Percentiles rank a stretch among this genome's conserved stretches.
These are phyloP conservation scores for Cnidoscolus chayamansa DNA, from an alignment of 441 rosid species.

Conservation along the genomic window DNA sequence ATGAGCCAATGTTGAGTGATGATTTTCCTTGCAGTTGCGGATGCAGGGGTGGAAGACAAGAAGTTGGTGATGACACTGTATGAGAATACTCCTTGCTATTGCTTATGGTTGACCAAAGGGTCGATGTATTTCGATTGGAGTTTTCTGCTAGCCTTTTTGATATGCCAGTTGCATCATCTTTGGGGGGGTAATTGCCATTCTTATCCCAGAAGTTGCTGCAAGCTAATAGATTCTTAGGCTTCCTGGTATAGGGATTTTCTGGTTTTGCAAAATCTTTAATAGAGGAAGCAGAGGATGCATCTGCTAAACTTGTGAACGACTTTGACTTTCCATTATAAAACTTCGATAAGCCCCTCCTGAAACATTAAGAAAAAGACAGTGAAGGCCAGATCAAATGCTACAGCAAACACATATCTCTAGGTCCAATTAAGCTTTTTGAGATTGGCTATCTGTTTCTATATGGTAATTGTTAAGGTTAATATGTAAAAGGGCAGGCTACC, in stretches of 20 bases:
- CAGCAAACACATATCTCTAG: not conserved
- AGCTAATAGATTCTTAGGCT: constrained; percentile 35
- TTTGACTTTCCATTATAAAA: constrained; percentile 50
- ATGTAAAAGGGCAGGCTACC: not conserved
- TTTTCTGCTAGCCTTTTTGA: constrained; percentile 20
- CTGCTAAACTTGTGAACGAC: constrained; percentile 51
- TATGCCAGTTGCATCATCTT: constrained; percentile 18
- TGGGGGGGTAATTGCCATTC: constrained; percentile 11
- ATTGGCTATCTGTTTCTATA: not conserved
- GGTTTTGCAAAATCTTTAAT: constrained; percentile 42
- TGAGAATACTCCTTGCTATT: constrained; percentile 15
- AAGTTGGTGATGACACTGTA: constrained; percentile 8
- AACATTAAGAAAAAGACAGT: constrained; percentile 16
- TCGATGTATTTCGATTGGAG: constrained; percentile 14
- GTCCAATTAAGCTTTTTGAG: not conserved
- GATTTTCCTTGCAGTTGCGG: constrained; percentile 31
- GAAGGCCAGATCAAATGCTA: not conserved
- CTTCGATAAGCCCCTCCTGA: constrained; percentile 51
- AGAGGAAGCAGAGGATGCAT: constrained; percentile 31
- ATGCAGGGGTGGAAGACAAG: constrained; percentile 33
- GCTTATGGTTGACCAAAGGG: constrained; percentile 2
- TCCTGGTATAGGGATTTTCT: constrained; percentile 32
- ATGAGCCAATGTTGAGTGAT: constrained; percentile 14
- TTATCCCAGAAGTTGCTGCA: constrained; percentile 16
- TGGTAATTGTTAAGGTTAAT: not conserved